Evolutionary conservation across 108 stramenopile genomes (phyloP).

Genomic region (Cyclostephanos tholiformis): DNA sequence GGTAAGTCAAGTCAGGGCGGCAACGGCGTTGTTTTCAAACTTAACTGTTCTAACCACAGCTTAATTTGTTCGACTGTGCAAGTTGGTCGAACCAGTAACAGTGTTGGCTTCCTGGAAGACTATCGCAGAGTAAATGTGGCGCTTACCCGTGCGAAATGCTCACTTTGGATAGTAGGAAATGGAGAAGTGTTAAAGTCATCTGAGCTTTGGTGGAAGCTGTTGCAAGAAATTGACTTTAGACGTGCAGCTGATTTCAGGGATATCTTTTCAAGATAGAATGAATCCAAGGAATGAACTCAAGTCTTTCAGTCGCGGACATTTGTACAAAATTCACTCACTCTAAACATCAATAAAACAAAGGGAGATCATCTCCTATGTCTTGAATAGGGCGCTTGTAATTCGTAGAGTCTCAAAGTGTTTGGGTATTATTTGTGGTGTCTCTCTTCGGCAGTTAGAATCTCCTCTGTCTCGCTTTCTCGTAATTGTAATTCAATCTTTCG

Average conservation of each 20-base stretch:
- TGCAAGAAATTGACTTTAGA: slow-evolving; percentile 23
- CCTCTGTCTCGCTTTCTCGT: no score
- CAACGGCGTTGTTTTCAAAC: not conserved
- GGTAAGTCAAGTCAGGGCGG: slow-evolving; percentile 6
- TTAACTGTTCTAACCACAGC: not conserved
- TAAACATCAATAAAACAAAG: not conserved
- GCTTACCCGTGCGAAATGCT: slow-evolving; percentile 55
- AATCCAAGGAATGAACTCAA: slow-evolving; percentile 6
- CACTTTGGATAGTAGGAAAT: slow-evolving; percentile 61
- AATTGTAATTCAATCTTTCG: no score
- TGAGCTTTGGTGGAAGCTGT: slow-evolving; percentile 35
- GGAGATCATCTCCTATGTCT: no score
- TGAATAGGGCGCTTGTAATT: no score
- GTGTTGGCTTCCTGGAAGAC: slow-evolving; percentile 61
- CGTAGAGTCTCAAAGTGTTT: no score
- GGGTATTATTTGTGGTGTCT: no score
- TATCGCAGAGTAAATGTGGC: slow-evolving; percentile 64
- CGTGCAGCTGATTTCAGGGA: slow-evolving; percentile 11
- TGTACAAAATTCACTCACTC: not conserved
- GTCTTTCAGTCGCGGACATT: not conserved
- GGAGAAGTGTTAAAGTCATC: slow-evolving; percentile 39
- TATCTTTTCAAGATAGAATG: slow-evolving; percentile 12
- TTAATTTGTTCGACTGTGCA: not conserved
- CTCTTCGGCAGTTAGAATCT: no score
- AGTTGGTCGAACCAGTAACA: slow-evolving; percentile 6